Evolutionary conservation across 1,284 basidiomycete species (phyloP), one percentile per base, ranked within the genome.

Genomic region (Ceratobasidium sp.): DNA sequence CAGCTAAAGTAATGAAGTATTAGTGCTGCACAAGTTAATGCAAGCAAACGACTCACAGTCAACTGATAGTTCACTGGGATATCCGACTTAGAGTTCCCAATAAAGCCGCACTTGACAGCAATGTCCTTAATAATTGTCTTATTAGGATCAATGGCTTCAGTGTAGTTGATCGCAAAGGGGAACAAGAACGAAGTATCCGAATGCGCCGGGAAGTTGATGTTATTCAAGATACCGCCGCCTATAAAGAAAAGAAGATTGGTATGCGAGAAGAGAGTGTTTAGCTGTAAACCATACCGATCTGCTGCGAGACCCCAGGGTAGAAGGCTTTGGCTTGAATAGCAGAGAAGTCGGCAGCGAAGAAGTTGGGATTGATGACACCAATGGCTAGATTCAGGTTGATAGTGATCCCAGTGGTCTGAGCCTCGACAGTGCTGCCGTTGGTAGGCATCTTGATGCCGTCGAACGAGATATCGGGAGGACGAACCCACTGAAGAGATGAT

Each of bases 361-460:
- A 95, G 80, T 96, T 95, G 41, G 94, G 95, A 79, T 96, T 96
- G 30, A 82, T 89, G 78, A 80, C 91, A 89, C 85, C 84, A 76
- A 95, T 89, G 73, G 88, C 86, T 26, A 95, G 82, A 64, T 85
- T 86, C 64, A 95, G 84, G 76, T 89, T 88, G 54, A 94, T 82
- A 23, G 82, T 83, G 47, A 95, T 78, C 0, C 89, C 89, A 73
- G 84, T 79, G 50, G 75, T 71, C 23, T 79, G 75, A 13, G 79
- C 57, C 72, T 76, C 78, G 72, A 89, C 88, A 67, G 83, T 80
- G 75, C 81, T 82, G 67, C 80, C 80, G 75, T 80, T 80, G 75
- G 81, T 76, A 76, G 84, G 75, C 38, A 84, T 73, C 21, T 84
- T 80, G 32, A 91, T 86, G 52, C 82, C 79, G 55, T 90, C 88